A percentile compares a stretch with the other conserved stretches of the same genome.
These are phyloP conservation scores for Annulohypoxylon maeteangense DNA, from an alignment of 495 filamentous ascomycete genomes.

Conservation along the genomic window DNA sequence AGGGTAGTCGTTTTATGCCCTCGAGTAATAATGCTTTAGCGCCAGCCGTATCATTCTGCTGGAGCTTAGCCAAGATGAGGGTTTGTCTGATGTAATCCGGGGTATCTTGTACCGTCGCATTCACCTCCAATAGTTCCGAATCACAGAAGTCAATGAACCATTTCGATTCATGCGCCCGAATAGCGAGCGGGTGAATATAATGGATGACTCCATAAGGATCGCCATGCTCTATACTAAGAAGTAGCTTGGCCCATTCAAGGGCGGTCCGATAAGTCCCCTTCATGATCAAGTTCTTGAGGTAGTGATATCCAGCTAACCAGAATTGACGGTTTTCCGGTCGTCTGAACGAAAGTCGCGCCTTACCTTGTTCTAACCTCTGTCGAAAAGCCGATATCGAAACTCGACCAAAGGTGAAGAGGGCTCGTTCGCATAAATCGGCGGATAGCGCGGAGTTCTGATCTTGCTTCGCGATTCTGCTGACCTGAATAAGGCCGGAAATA, in stretches of 20 bases:
- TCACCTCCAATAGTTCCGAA: conserved; percentile 61
- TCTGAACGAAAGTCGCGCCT: conserved; percentile 79
- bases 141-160: conserved; percentile 78
- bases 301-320: conserved; percentile 89
- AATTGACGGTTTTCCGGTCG: conserved; percentile 90
- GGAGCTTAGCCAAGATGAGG: conserved; percentile 75
- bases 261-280: conserved; percentile 95
- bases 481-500: conserved; percentile 90
- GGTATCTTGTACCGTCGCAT: conserved; percentile 30
- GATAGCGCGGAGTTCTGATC: conserved; percentile 86
- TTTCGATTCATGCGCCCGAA: conserved; percentile 79
- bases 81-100: conserved; percentile 75
- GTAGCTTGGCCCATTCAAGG: conserved; percentile 89
- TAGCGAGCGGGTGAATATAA: conserved; percentile 81
- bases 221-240: conserved; percentile 77
- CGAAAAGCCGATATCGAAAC: conserved; percentile 83
- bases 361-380: conserved; percentile 77
- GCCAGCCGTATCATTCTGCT: conserved; percentile 70
- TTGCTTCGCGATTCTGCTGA: conserved; percentile 90
- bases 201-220: conserved; percentile 88
- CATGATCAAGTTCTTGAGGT: conserved; percentile 82
- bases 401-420: conserved; percentile 91
- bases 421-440: conserved; percentile 88
- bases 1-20: conserved; percentile 79
- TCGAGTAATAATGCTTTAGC: conserved; percentile 70